phyloP scores from a whole-genome alignment of 306 rosid species.

The Quercus glauca region DNA sequence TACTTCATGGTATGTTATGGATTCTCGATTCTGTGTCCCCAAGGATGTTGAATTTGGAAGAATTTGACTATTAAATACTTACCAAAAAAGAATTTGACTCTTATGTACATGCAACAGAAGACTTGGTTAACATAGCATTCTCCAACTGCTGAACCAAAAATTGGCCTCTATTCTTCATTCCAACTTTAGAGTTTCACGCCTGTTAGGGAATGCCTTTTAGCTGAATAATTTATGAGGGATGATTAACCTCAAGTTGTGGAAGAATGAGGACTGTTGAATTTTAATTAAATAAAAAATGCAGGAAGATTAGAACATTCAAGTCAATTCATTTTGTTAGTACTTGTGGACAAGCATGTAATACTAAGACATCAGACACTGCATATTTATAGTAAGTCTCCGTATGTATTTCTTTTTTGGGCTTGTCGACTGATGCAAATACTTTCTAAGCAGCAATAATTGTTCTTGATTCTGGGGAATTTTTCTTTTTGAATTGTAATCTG shows the following conservation, averaged over 20 bases:
- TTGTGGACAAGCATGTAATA: neutral
- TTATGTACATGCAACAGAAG: neutral
- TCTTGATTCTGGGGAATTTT: neutral
- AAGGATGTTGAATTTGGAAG: neutral
- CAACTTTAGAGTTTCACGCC: neutral
- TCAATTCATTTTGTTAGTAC: neutral
- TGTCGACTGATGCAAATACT: neutral
- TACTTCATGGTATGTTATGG: neutral
- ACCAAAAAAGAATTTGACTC: neutral
- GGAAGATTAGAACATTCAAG: neutral
- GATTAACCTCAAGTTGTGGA: neutral
- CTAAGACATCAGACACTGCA: neutral
- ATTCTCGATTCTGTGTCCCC: neutral
- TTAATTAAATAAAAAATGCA: neutral
- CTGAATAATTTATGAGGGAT: neutral
- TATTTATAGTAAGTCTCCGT: neutral
- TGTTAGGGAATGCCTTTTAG: neutral
- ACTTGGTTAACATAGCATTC: neutral
- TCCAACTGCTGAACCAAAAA: neutral
- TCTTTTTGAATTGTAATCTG: neutral
- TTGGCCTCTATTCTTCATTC: neutral
- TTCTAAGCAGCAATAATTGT: neutral
- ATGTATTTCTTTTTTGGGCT: neutral
- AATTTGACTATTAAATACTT: neutral
- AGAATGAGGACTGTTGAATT: neutral